Evolutionary conservation across 148 eudicot genomes (phyloP), one percentile per base, ranked within the genome.

Genomic region (Dianthus caryophyllus): DNA sequence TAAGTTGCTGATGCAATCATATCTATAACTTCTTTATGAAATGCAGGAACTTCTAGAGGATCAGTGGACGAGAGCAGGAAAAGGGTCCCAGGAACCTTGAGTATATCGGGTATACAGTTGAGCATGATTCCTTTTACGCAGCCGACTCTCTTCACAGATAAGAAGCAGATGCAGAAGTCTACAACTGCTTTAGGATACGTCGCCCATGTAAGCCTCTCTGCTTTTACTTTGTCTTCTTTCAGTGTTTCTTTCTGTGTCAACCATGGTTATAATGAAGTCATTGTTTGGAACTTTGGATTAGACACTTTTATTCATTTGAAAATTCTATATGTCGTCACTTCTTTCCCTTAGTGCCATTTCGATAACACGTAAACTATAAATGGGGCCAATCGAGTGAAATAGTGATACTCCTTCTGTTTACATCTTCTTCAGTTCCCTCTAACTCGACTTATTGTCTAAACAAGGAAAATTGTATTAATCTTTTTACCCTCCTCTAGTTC

Each of bases 171-270:
- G 73, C 97, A 94, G 86, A 84, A 82, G 72, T 90, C 93, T 66
- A 89, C 97, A 66, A 86, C 99, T 70, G 97, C 99, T 76, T 84
- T 94, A 68, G 99, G 99, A 82, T 90, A 90, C 68, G 84, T 84
- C 29, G 93, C 99, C 67, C 99, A 90, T 78, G 99, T 94, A 77
- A 76, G 96, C 76, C 72, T 73, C 75, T 55, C 65, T 65, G 44
- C 76, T 72, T 73, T 26, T 58, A 20, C 56, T 57, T 60, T 31
- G 36, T 18, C 20, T 25, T 36, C 13, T 68, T 27, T 7, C 58
- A 41, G 22, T 31, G 54, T 65, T 39, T 22, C 10, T 63, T 33
- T 25, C 9, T 2, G 46, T 11, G 39, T 57, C n/a, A 46, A 47
- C 30, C 48, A 1, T 22, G 57, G 13, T 9, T 53, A 53, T n/a